Evolutionary conservation across 148 eudicot species (phyloP).

Genomic region (Rheum nobile): DNA sequence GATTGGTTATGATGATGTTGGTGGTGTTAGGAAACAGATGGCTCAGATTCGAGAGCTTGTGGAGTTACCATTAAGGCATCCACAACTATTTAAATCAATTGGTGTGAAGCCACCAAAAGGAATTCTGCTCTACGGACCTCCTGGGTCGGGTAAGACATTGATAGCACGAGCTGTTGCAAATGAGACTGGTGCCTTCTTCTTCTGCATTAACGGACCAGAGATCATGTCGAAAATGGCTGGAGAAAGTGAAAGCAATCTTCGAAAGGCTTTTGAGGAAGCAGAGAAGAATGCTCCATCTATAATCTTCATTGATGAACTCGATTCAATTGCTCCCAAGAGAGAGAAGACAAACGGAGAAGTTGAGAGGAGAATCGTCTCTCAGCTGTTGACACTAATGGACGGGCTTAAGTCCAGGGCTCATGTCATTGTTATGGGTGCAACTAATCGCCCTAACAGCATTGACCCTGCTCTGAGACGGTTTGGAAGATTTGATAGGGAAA

Average conservation of each 20-base stretch:
- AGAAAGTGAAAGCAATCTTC: constrained; percentile 87
- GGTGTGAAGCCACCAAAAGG: constrained; percentile 91
- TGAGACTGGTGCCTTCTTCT: constrained; percentile 89
- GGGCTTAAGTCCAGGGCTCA: constrained; percentile 85
- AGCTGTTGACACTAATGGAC: constrained; percentile 85
- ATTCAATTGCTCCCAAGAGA: constrained; percentile 90
- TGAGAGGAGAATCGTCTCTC: constrained; percentile 89
- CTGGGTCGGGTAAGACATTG: constrained; percentile 80
- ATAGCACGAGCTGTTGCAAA: constrained; percentile 86
- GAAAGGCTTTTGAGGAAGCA: constrained; percentile 91
- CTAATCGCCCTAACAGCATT: constrained; percentile 82
- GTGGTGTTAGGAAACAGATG: constrained; percentile 86
- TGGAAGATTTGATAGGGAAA: constrained; percentile 87
- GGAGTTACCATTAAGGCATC: constrained; percentile 71
- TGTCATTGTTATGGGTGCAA: constrained; percentile 84
- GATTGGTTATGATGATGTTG: constrained; percentile 83
- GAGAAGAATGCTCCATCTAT: constrained; percentile 93
- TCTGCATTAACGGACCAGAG: constrained; percentile 84
- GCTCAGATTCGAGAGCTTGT: constrained; percentile 81
- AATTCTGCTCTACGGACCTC: constrained; percentile 75
- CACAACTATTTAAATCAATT: constrained; percentile 74
- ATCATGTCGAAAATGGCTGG: constrained; percentile 91
- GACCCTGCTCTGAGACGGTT: constrained; percentile 82
- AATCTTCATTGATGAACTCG: constrained; percentile 78
- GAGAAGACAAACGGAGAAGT: constrained; percentile 88